Evolutionary conservation across 352 stramenopile species (phyloP), one percentile per base, ranked within the genome.

Genomic region (Globisporangium nagaii): DNA sequence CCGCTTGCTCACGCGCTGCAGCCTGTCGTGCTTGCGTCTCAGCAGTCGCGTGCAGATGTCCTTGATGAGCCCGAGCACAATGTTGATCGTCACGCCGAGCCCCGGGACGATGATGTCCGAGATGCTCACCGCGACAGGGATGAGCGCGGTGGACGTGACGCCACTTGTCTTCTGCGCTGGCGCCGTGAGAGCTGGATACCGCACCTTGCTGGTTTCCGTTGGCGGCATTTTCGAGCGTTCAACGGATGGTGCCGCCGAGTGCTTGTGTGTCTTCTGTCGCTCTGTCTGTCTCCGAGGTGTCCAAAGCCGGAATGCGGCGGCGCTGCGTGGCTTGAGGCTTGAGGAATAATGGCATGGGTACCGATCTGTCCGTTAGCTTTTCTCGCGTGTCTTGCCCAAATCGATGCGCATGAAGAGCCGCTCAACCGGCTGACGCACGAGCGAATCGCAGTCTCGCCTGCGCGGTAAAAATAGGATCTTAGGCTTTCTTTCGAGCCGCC

Each of bases 1-100:
- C 8, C 56, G 56, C 25, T 53, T 50, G 40, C 46, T 53, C 12
- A 63, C 30, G 3, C 48, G 32, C 3, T 35, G 15, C 1, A 63
- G 43, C 4, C 34, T 17, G 11, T 51, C 48, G 41, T 63, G 56
- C 25, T 58, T 57, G 39, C 41, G 47, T 32, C 53, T 63, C 39
- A 63, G 56, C 27, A 63, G 22, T 5, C 56, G 56, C 40, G 39
- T 41, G 30, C 56, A 63, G 27, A 63, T 48, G 32, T 63, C 35
- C 25, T 58, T 47, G 32, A 63, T 52, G 15, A 51, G 28, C 1
- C 34, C 8, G 13, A 63, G 42, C 15, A 58, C 56, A n/a, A 47
- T 28, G 32, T 30, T 19, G 11, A 63, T 63, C 13, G 56, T 28
- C 19, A 58, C 37, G 1, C 56, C 56, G 10, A 58, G 47, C 0